Conservation (phyloP, 805 yeast genomes). For the Lipomyces orientalis region DNA sequence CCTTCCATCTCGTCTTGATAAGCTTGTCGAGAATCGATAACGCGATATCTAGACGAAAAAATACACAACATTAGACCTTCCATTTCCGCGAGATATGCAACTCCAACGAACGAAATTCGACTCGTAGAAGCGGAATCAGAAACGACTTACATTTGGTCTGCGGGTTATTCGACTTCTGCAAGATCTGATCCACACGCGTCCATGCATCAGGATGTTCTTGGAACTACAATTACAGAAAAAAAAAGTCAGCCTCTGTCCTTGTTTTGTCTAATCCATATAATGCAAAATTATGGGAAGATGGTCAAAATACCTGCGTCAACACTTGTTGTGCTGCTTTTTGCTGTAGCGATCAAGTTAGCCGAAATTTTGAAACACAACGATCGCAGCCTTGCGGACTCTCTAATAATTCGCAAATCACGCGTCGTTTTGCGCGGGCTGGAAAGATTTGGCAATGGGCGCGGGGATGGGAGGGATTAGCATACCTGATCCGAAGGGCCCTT, state of each 20-base stretch:
- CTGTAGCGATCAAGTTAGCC: slow-evolving; percentile 24
- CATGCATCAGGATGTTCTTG: slow-evolving; percentile 96
- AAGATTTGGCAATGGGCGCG: background rate
- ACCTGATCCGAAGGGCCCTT: slow-evolving; percentile 64
- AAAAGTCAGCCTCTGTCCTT: slow-evolving; percentile 10
- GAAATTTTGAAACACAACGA: background rate
- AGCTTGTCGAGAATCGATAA: slow-evolving; percentile 86
- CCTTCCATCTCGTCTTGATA: slow-evolving; percentile 92
- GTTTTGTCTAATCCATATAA: background rate
- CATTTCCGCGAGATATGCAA: background rate
- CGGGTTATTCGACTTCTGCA: slow-evolving; percentile 76
- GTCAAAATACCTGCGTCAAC: slow-evolving; percentile 43
- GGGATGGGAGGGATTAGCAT: slow-evolving; percentile 15
- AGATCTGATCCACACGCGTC: slow-evolving; percentile 89
- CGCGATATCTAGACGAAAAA: slow-evolving; percentile 60
- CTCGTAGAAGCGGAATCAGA: background rate
- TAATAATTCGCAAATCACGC: background rate
- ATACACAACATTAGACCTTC: background rate
- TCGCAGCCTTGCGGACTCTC: background rate
- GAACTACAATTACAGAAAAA: slow-evolving; percentile 52
- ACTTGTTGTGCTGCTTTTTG: slow-evolving; percentile 49
- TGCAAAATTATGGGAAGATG: background rate
- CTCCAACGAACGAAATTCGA: slow-evolving; percentile 5
- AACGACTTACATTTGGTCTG: slow-evolving; percentile 72
- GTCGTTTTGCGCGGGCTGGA: background rate